These are phyloP conservation scores for Periconia digitata DNA, from an alignment of 2,329 filamentous ascomycete species.

Conservation along the genomic window DNA sequence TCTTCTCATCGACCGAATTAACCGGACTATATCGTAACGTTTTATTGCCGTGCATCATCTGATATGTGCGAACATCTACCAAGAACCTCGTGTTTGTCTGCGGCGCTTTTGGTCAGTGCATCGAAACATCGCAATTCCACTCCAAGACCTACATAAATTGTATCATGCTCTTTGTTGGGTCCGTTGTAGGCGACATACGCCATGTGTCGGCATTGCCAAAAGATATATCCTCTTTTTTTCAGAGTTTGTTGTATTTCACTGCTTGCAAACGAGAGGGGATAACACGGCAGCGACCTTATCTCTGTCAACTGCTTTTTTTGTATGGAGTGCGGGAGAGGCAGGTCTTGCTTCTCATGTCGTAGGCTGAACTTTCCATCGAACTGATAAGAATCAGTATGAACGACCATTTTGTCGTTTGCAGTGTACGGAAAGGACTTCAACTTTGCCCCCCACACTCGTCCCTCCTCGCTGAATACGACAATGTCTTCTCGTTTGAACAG, in stretches of 20 bases:
- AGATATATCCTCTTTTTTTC: not conserved
- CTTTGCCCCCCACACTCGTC: not conserved
- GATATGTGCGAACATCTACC: conserved; percentile 1
- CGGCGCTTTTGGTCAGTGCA: not conserved
- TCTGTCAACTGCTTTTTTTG: not conserved
- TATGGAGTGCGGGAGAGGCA: not conserved
- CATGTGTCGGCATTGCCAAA: conserved; percentile 1
- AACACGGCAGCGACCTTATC: conserved; percentile 1
- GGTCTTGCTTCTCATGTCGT: not conserved
- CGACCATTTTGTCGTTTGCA: not conserved
- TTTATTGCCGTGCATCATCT: not conserved
- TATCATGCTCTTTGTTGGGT: not conserved
- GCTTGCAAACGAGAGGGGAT: not conserved
- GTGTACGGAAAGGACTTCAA: not conserved
- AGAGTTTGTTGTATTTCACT: not conserved
- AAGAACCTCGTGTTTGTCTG: conserved; percentile 4
- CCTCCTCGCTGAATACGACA: not conserved
- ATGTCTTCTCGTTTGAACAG: not conserved
- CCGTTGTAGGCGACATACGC: conserved; percentile 3
- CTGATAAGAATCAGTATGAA: not conserved
- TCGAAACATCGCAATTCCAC: not conserved
- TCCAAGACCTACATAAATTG: conserved; percentile 1
- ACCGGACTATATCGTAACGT: not conserved
- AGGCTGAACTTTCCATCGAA: not conserved
- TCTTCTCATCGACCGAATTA: not conserved